Evolutionary conservation across 306 rosid genomes (phyloP).

Genomic region (Cicer cuneatum): DNA sequence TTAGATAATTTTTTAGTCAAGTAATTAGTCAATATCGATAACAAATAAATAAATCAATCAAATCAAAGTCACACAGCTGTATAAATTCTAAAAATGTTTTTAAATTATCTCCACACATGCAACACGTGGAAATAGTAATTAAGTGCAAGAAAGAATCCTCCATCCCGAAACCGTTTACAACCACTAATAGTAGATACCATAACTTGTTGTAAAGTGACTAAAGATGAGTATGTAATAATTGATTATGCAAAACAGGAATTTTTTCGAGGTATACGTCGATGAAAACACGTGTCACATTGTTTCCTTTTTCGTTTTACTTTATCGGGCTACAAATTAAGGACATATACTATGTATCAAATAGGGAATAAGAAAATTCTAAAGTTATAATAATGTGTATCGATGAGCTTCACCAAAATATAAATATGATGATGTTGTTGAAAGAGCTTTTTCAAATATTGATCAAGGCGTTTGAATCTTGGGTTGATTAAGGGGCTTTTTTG

Average conservation of each 20-base stretch:
- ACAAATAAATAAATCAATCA: no score
- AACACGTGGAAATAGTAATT: not conserved
- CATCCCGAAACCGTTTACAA: not conserved
- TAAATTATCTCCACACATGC: not conserved
- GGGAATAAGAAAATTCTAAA: not conserved
- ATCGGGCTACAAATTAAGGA: no score
- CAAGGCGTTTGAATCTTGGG: no score
- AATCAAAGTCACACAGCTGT: no score
- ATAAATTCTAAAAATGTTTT: no score
- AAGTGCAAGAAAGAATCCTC: not conserved
- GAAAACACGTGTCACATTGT: no score
- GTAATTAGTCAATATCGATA: no score
- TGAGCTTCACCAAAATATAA: not conserved
- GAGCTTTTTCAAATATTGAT: no score
- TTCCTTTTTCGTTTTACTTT: no score
- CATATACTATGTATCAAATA: not conserved
- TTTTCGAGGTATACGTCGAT: no score
- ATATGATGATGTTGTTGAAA: not conserved
- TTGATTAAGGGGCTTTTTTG: no score
- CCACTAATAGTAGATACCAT: not conserved
- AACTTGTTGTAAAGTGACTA: not conserved
- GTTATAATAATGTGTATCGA: not conserved
- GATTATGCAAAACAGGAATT: not conserved
- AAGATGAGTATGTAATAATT: not conserved
- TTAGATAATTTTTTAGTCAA: no score